Evolutionary conservation across 2,329 filamentous ascomycete genomes (phyloP), one percentile per base, ranked within the genome.

Genomic region (Aspergillus spinulosporus): DNA sequence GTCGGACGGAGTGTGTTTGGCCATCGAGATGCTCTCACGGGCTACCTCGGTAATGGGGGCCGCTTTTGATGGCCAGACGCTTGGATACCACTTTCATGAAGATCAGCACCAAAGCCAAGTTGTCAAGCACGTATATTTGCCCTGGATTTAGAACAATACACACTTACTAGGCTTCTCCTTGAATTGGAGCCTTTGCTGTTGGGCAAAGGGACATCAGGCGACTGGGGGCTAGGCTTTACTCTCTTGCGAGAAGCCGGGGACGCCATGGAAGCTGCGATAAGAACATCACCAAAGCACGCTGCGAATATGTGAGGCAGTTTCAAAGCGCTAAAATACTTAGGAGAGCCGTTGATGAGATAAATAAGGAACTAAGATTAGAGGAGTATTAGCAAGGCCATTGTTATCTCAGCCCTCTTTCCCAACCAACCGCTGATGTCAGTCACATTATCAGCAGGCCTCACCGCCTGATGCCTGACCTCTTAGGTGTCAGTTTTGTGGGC

Each of bases 21-120:
- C 71, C 49, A 74, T 76, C 39, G 75, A 76, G 49, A 79, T 79
- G 64, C 76, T 80, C 67, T 80, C 78, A 64, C 74, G 74, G 59
- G 76, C 77, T 67, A 80, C 73, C 69, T 80, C 75, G 57, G 78
- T 78, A 64, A 80, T 69, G 49, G 78, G 74, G 37, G 74, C 71
- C 47, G 78, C 76, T 65, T 80, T 81, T 36, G 71, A 70, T 45
- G 76, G 76, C 78, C 78, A 80, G 28, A 74, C 74, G 52, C 72
- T 74, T 29, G 71, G 74, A 61, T 79, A 78, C 77, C 77, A 79
- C 51, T 67, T 72, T 72, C 75, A 58, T 36, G 32, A 32, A 49
- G 6, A 29, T 53, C 26, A 57, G 54, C 44, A 31, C 4, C 28
- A 42, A 15, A 31, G 31, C 21, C 21, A 21, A 21, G 21, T 21